phyloP scores from a whole-genome alignment of 495 filamentous ascomycete species.

The Neurospora tetraspora region DNA sequence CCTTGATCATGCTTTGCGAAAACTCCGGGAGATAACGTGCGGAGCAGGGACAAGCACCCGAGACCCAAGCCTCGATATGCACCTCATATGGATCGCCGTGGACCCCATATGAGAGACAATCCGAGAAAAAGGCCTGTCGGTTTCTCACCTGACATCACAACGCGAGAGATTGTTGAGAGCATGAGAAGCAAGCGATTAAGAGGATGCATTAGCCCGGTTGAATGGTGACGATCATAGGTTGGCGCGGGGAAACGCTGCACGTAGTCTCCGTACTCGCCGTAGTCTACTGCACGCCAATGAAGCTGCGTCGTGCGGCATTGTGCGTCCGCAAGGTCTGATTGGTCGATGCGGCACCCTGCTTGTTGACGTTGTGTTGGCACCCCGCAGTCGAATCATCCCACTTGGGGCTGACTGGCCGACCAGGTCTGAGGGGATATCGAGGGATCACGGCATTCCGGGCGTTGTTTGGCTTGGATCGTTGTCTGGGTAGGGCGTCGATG shows the following conservation, averaged over 20 bases:
- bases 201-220: not conserved
- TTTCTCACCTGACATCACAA: not conserved
- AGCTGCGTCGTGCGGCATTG: not conserved
- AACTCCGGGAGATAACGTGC: not conserved
- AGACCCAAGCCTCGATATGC: not conserved
- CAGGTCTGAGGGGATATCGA: not conserved
- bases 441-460: not conserved
- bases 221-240: not conserved
- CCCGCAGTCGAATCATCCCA: not conserved
- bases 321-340: not conserved
- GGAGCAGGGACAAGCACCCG: not conserved
- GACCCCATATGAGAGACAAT: not conserved
- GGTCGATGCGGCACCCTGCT: not conserved
- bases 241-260: not conserved
- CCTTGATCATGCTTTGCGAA: not conserved
- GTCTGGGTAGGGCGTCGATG: not conserved
- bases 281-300: not conserved
- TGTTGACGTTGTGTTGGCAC: not conserved
- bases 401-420: not conserved
- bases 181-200: not conserved
- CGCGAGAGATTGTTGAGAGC: not conserved
- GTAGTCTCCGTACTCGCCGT: not conserved
- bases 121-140: not conserved
- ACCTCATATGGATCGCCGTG: not conserved
- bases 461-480: too few relatives aligned